A percentile compares a stretch with the other conserved stretches of the same genome.
Evolutionary conservation across 495 filamentous ascomycete genomes (phyloP).

Genomic region (Jackrogersella minutella): DNA sequence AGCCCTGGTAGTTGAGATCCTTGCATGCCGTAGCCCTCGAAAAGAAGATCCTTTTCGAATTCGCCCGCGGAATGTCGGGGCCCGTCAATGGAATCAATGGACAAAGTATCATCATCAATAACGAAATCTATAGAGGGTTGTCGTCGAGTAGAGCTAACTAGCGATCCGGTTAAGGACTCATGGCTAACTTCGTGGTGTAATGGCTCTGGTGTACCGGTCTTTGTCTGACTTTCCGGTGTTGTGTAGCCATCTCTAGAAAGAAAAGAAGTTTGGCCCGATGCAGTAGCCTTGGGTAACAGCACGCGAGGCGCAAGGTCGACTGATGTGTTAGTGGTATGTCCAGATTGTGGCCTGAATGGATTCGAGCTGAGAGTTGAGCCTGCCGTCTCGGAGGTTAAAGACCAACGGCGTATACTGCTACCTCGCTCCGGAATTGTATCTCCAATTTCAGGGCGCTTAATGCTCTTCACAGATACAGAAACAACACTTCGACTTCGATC

Average conservation of each 20-base stretch:
- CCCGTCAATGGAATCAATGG: constrained; percentile 45
- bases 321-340: constrained; percentile 55
- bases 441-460: constrained; percentile 30
- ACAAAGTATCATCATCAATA: constrained; percentile 47
- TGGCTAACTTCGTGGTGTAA: constrained; percentile 6
- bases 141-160: constrained; percentile 4
- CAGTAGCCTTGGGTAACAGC: constrained; percentile 3
- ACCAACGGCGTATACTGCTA: constrained; percentile 51
- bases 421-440: constrained; percentile 40
- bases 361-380: constrained; percentile 51
- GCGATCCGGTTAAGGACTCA: constrained; percentile 29
- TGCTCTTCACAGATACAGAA: constrained; percentile 29
- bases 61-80: constrained; percentile 44
- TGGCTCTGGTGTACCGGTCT: not conserved
- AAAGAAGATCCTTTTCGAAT: constrained; percentile 56
- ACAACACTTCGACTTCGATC: constrained; percentile 33
- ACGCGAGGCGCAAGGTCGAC: constrained; percentile 46
- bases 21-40: constrained; percentile 48
- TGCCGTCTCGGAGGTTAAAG: constrained; percentile 52
- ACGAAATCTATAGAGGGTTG: constrained; percentile 38
- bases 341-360: constrained; percentile 49
- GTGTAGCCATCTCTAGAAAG: not conserved
- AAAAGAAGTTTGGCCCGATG: not conserved
- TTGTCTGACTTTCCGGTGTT: not conserved
- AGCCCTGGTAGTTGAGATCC: constrained; percentile 52